Evolutionary conservation across 345 rosid genomes (phyloP), one percentile per base, ranked within the genome.

Genomic region (Euphorbia tirucalli): DNA sequence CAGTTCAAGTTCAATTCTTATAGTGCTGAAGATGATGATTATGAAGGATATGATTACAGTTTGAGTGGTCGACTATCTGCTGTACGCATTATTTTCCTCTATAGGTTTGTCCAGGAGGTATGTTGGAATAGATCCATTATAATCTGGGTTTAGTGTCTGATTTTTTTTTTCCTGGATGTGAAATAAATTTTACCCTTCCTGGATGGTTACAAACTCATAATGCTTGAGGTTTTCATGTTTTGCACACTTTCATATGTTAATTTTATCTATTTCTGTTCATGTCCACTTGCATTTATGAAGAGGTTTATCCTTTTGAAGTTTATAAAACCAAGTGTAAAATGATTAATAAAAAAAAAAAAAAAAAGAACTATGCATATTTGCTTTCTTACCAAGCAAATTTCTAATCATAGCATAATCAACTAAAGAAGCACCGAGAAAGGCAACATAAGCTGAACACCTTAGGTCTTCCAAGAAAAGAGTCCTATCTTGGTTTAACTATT

Each of bases 31-130:
- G 99, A 95, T 87, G 97, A 89, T 72, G 98, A 92, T 75, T 95
- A 90, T 83, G 96, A 90, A 84, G 99, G 99, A 78, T 92, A 90
- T 79, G 93, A 88, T 82, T 95, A 89, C 70, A 90, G 96, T 84
- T 85, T 95, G 89, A 84, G 75, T 77, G 93, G 98, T 61, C 86
- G 85, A 78, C 90, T 95, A 77, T 95, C 98, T 50, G 97, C 97
- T 62, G 98, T 92, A 70, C 93, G 99, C 74, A 88, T 95, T 78
- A 83, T 95, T 70, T 95, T 95, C 77, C 98, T 95, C 55, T 88
- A 95, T 82, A 84, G 97, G 75, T 95, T 95, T 86, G 89, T 95
- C 67, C 97, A 86, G 74, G 99, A 95, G 99, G 99, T 95, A 86
- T 71, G 88, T 73, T 25, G 57, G 64, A 54, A 57, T 68, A 63